Evolutionary conservation across 768 basidiomycete species (phyloP).

Genomic region (Leccinum variicolor): DNA sequence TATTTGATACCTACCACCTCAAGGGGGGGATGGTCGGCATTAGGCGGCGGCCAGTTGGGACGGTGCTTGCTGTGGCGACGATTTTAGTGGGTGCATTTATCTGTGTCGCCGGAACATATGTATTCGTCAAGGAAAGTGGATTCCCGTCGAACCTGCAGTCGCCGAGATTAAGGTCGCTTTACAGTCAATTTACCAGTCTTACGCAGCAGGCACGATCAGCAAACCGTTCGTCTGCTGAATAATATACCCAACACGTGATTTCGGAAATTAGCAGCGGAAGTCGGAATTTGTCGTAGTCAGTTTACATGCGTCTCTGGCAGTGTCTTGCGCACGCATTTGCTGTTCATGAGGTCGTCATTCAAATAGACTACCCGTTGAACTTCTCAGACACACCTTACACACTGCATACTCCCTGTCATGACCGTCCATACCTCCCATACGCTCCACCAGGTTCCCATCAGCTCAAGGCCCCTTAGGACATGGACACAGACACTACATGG

Average conservation of each 20-base stretch:
- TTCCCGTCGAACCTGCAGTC: not conserved
- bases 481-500: constrained; percentile 52
- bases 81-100: constrained; percentile 49
- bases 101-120: constrained; percentile 40
- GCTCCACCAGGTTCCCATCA: constrained; percentile 49
- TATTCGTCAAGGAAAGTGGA: constrained; percentile 45
- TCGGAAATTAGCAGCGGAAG: not conserved
- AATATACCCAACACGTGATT: constrained; percentile 25
- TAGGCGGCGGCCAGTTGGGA: constrained; percentile 31
- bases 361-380: constrained; percentile 11
- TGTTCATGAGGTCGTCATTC: not conserved
- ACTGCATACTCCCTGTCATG: constrained; percentile 14
- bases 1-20: constrained; percentile 45
- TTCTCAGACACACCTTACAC: constrained; percentile 3
- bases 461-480: constrained; percentile 47
- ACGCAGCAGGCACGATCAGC: constrained; percentile 35
- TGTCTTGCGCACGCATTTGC: not conserved
- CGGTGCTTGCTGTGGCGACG: constrained; percentile 29
- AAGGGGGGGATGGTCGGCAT: constrained; percentile 36
- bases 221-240: constrained; percentile 39
- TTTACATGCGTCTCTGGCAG: constrained; percentile 10
- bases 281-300: constrained; percentile 12
- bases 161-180: not conserved
- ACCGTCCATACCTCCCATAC: constrained; percentile 10
- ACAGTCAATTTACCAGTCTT: constrained; percentile 47